These are phyloP conservation scores for Torulaspora microellipsoides DNA, from an alignment of 805 yeast species.

Conservation along the genomic window DNA sequence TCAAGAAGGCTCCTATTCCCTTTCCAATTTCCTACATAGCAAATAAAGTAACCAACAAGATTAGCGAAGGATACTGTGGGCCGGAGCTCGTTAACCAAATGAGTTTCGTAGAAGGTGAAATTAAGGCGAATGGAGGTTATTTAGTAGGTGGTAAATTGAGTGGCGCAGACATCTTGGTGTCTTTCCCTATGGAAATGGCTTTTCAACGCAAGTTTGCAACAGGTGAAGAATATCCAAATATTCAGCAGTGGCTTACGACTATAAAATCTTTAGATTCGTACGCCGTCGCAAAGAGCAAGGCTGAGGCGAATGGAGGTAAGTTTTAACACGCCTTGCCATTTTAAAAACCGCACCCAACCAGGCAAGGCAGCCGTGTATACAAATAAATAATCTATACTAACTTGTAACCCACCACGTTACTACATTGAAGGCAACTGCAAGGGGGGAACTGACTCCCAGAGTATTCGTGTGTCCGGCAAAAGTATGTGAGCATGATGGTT, in stretches of 20 bases:
- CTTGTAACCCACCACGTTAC: too few species aligned
- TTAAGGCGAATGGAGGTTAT: constrained; percentile 37
- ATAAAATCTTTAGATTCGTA: constrained; percentile 16
- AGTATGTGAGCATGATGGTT: too few species aligned
- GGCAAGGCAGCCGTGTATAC: too few species aligned
- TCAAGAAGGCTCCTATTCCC: constrained; percentile 42
- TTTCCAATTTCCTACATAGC: constrained; percentile 45
- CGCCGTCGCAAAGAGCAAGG: constrained; percentile 13
- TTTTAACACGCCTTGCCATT: neutral
- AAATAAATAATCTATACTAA: too few species aligned
- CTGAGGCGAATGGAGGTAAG: constrained; percentile 12
- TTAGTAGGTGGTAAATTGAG: constrained; percentile 49
- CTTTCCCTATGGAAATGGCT: constrained; percentile 40
- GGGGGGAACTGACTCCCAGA: too few species aligned
- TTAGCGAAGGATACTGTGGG: constrained; percentile 46
- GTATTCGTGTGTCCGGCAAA: too few species aligned
- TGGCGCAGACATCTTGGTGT: constrained; percentile 53
- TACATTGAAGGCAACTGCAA: too few species aligned
- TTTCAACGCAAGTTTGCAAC: constrained; percentile 14
- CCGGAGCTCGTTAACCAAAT: constrained; percentile 43
- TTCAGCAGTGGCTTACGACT: constrained; percentile 23
- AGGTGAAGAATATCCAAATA: constrained; percentile 23
- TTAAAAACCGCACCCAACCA: too few species aligned
- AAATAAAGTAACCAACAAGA: constrained; percentile 39
- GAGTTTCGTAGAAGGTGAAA: constrained; percentile 39